Evolutionary conservation across 2,329 filamentous ascomycete species (phyloP).

Genomic region (Hirsutella thompsonii): DNA sequence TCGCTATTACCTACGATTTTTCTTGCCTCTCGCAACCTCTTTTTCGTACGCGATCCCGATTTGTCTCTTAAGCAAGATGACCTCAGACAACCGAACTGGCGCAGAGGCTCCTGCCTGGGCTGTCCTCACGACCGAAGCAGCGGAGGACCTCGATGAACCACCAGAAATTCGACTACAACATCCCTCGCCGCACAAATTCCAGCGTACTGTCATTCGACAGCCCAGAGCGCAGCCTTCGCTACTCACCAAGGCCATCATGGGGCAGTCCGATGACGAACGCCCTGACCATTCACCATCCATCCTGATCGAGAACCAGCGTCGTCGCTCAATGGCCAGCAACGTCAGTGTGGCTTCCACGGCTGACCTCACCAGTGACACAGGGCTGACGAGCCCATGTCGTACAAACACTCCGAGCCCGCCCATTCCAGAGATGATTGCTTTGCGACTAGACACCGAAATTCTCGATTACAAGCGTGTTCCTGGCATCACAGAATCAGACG

Average conservation of each 20-base stretch:
- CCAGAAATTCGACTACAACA: constrained; percentile 44
- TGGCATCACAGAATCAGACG: constrained; percentile 17
- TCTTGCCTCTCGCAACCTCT: not conserved
- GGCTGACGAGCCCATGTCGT: constrained; percentile 77
- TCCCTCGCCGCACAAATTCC: constrained; percentile 24
- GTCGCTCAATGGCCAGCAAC: constrained; percentile 65
- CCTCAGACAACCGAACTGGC: constrained; percentile 8
- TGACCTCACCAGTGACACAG: constrained; percentile 90
- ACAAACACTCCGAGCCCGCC: constrained; percentile 83
- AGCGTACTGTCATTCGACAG: constrained; percentile 32
- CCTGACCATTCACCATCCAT: constrained; percentile 24
- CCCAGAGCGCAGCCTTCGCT: constrained; percentile 60
- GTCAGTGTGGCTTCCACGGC: constrained; percentile 71
- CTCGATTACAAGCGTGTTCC: constrained; percentile 13
- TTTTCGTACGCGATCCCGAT: not conserved
- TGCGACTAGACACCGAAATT: constrained; percentile 22
- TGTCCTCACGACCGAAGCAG: constrained; percentile 41
- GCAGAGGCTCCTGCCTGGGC: constrained; percentile 18
- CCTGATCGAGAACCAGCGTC: constrained; percentile 24
- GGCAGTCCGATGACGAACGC: constrained; percentile 45
- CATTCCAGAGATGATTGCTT: constrained; percentile 43
- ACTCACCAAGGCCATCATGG: constrained; percentile 71
- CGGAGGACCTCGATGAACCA: constrained; percentile 76
- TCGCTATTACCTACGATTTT: too few species aligned
- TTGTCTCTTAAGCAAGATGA: constrained; percentile 12